These are phyloP conservation scores for Monosiga brevicollis DNA, from an alignment of 78 protist species.

Conservation along the genomic window DNA sequence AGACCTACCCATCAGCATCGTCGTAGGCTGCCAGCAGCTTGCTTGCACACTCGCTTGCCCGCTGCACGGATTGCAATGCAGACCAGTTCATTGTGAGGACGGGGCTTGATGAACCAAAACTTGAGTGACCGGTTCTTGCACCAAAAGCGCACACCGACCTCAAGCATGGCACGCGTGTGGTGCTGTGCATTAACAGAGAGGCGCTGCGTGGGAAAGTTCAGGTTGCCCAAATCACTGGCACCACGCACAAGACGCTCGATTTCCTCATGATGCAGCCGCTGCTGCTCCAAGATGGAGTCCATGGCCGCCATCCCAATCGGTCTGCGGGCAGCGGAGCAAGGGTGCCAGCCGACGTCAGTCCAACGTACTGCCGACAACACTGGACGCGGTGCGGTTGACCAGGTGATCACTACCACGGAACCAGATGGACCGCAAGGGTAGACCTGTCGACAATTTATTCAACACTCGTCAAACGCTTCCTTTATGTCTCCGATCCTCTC, in stretches of 20 bases:
- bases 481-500: no score
- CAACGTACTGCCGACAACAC: no score
- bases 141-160: neutral
- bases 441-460: no score
- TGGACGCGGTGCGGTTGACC: no score
- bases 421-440: no score
- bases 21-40: constrained; percentile 28
- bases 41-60: constrained; percentile 23
- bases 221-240: neutral
- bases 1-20: constrained; percentile 43
- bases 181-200: neutral
- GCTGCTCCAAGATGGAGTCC: neutral
- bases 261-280: constrained; percentile 1
- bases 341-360: no score
- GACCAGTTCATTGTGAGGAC: neutral
- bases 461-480: no score
- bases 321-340: no score
- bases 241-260: neutral
- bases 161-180: neutral
- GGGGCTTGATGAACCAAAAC: neutral
- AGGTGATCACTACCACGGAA: no score
- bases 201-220: neutral
- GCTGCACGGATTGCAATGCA: neutral
- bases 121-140: neutral
- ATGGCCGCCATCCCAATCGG: no score